phyloP scores from a whole-genome alignment of 352 stramenopile genomes.

The Pythium coloratum region DNA sequence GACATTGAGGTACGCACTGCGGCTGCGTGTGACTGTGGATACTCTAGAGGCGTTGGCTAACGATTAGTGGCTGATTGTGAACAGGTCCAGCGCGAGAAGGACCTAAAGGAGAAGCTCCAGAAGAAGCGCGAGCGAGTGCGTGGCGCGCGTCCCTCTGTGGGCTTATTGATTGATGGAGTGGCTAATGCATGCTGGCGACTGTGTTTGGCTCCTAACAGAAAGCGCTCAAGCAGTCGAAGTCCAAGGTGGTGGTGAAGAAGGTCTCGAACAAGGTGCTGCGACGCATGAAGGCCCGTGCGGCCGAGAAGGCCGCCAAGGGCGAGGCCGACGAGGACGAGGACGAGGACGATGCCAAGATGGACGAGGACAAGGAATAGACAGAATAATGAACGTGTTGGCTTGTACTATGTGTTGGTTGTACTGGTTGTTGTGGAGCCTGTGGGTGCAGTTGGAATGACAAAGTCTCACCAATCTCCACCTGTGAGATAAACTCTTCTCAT shows the following conservation, averaged over 20 bases:
- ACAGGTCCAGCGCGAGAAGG: slow-evolving; percentile 31
- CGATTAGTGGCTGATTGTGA: not conserved
- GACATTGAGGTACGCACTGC: slow-evolving; percentile 33
- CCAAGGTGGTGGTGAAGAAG: slow-evolving; percentile 42
- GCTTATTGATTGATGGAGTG: not conserved
- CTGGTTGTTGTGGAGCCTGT: not conserved
- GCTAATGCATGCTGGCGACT: not conserved
- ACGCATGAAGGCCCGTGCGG: slow-evolving; percentile 33
- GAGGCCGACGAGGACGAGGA: slow-evolving; percentile 17
- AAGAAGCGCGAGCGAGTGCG: slow-evolving; percentile 38
- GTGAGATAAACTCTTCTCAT: too few species aligned
- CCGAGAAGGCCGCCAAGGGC: slow-evolving; percentile 32
- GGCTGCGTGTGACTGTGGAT: not conserved
- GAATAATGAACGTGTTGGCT: not conserved
- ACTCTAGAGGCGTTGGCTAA: not conserved
- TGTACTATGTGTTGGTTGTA: not conserved
- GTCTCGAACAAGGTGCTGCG: slow-evolving; percentile 42
- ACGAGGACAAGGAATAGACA: slow-evolving; percentile 22
- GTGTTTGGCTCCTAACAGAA: slow-evolving; percentile 20
- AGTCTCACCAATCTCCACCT: too few species aligned
- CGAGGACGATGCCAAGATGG: slow-evolving; percentile 19
- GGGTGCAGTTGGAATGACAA: too few species aligned
- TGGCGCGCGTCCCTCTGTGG: not conserved
- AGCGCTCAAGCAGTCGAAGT: slow-evolving; percentile 24
- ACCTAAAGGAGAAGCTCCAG: slow-evolving; percentile 37